Evolutionary conservation across 345 rosid species (phyloP).

Genomic region (Eucalyptus lansdowneana): DNA sequence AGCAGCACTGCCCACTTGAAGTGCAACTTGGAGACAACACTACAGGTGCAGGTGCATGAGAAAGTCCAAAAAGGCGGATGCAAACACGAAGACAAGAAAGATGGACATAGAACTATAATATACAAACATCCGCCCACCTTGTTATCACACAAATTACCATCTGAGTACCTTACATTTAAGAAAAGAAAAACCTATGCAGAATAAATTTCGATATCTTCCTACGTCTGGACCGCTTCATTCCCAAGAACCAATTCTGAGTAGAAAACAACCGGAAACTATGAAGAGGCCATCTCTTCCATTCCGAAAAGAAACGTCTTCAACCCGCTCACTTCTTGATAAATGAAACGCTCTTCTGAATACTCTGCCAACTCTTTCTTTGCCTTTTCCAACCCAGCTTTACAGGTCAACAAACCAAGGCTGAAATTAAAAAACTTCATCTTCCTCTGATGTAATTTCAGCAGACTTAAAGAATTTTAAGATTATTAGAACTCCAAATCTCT

Average conservation of each 20-base stretch:
- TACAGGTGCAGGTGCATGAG: too few species aligned
- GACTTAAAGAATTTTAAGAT: background rate
- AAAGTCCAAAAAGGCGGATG: too few species aligned
- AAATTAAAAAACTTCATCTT: too few species aligned
- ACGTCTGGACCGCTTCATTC: background rate
- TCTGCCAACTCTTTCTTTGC: conserved; percentile 77
- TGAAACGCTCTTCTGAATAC: conserved; percentile 71
- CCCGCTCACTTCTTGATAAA: conserved; percentile 44
- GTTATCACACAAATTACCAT: background rate
- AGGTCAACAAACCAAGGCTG: background rate
- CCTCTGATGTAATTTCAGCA: background rate
- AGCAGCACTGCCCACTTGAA: too few species aligned
- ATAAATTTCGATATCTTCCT: background rate
- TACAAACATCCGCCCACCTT: background rate
- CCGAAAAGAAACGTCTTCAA: background rate
- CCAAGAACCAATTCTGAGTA: background rate
- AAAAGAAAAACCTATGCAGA: background rate
- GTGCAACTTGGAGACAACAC: too few species aligned
- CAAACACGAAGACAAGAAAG: background rate
- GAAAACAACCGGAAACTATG: background rate
- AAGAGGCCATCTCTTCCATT: background rate
- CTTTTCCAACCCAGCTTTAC: conserved; percentile 64
- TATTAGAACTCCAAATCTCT: too few species aligned
- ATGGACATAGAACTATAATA: background rate
- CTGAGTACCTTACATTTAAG: background rate